These are phyloP conservation scores for Yamadazyma tumulicola DNA, from an alignment of 805 yeast species.

Conservation along the genomic window DNA sequence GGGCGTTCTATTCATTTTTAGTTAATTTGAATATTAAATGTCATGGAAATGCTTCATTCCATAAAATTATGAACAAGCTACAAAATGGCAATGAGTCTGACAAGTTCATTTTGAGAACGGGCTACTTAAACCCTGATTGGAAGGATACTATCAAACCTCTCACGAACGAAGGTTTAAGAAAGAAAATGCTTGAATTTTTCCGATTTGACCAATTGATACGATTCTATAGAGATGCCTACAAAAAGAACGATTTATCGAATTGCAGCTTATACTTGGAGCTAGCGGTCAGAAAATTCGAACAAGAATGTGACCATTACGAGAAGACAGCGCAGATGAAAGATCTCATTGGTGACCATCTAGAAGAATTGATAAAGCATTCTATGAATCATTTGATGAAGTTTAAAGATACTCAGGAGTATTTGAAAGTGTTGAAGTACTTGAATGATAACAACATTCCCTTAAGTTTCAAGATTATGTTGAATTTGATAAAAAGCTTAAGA, in stretches of 20 bases:
- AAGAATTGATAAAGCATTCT: constrained; percentile 25
- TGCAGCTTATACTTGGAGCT: constrained; percentile 33
- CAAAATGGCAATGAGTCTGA: constrained; percentile 29
- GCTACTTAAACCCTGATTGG: constrained; percentile 34
- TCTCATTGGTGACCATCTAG: constrained; percentile 18
- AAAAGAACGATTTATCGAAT: constrained; percentile 25
- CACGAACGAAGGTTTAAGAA: constrained; percentile 15
- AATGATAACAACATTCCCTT: constrained; percentile 22
- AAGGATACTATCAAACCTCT: constrained; percentile 25
- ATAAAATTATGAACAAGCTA: constrained; percentile 20
- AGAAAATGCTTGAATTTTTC: constrained; percentile 31
- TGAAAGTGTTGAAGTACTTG: constrained; percentile 32
- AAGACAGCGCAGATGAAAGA: constrained; percentile 10
- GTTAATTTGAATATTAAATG: constrained; percentile 32
- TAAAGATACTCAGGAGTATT: constrained; percentile 32
- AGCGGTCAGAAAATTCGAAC: constrained; percentile 36
- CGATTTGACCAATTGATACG: constrained; percentile 22
- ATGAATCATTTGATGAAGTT: constrained; percentile 33
- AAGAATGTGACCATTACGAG: constrained; percentile 14
- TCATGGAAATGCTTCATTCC: constrained; percentile 11
- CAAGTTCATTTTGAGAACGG: constrained; percentile 33
- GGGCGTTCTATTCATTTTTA: constrained; percentile 26
- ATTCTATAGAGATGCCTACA: constrained; percentile 21
- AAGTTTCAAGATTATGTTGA: constrained; percentile 20
- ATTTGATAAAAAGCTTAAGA: constrained; percentile 29